Conservation (phyloP, 495 filamentous ascomycete species). For the Thermothielavioides terrestris region DNA sequence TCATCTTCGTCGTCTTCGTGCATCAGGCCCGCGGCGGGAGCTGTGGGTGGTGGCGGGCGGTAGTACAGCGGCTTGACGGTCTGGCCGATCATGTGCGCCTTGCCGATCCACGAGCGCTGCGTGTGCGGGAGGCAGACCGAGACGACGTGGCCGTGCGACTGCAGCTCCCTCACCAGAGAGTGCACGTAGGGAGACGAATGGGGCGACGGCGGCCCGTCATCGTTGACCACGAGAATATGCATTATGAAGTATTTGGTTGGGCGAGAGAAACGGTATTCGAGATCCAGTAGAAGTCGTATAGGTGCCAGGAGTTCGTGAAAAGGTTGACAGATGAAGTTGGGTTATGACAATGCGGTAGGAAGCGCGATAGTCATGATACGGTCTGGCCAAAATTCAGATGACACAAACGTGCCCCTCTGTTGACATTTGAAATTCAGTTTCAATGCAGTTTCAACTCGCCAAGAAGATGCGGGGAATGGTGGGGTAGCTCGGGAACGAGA, state of each 20-base stretch:
- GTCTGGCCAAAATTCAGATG: background rate
- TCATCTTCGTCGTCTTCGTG: conserved; percentile 6
- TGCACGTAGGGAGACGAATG: conserved; percentile 91
- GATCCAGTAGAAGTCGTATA: background rate
- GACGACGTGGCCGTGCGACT: conserved; percentile 68
- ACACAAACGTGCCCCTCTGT: conserved; percentile 13
- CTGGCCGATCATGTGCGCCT: conserved; percentile 86
- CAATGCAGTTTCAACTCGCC: too few species aligned
- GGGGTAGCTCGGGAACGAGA: background rate
- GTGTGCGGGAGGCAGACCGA: conserved; percentile 84
- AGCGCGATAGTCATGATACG: background rate
- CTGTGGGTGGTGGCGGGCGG: conserved; percentile 51
- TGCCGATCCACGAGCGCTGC: conserved; percentile 96
- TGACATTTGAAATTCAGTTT: conserved; percentile 9
- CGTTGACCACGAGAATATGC: conserved; percentile 56
- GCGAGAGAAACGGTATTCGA: background rate
- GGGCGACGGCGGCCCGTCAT: conserved; percentile 89
- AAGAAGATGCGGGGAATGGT: conserved; percentile 5
- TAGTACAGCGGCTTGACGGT: conserved; percentile 85
- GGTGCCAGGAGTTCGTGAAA: too few species aligned
- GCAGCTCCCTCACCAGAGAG: conserved; percentile 69
- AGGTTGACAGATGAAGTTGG: background rate
- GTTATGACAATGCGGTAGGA: background rate
- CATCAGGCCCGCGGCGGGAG: conserved; percentile 30
- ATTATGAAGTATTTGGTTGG: conserved; percentile 17